These are phyloP conservation scores for Rosa multiflora DNA, from an alignment of 306 rosid species.

Conservation along the genomic window DNA sequence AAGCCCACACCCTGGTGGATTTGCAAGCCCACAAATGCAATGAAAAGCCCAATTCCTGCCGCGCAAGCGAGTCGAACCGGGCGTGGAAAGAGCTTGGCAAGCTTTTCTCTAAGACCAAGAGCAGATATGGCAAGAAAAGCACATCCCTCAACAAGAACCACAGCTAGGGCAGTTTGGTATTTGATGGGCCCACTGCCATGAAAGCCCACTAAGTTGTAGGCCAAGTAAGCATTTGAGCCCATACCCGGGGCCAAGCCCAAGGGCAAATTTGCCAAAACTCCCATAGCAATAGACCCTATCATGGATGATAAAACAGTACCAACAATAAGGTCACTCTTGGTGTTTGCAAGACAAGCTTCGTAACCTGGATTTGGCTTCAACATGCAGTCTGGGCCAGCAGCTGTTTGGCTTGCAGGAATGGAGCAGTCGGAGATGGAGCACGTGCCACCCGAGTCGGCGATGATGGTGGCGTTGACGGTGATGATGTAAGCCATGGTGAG, in stretches of 20 bases:
- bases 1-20: constrained; percentile 71
- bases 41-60: constrained; percentile 89
- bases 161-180: constrained; percentile 68
- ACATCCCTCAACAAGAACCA: constrained; percentile 61
- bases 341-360: constrained; percentile 55
- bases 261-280: constrained; percentile 76
- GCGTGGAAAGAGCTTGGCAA: constrained; percentile 69
- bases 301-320: constrained; percentile 73
- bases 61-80: constrained; percentile 72
- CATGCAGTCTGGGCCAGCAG: constrained; percentile 46
- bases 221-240: constrained; percentile 87
- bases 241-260: constrained; percentile 88
- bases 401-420: constrained; percentile 33
- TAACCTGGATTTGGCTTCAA: constrained; percentile 62
- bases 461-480: constrained; percentile 85
- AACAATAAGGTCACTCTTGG: constrained; percentile 72
- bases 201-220: constrained; percentile 79
- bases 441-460: constrained; percentile 70
- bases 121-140: constrained; percentile 62
- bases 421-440: constrained; percentile 74
- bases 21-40: constrained; percentile 91
- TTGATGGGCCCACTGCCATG: constrained; percentile 74
- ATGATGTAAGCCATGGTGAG: constrained; percentile 97
- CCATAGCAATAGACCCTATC: constrained; percentile 77
- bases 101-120: constrained; percentile 72